Evolutionary conservation across 495 filamentous ascomycete species (phyloP), one percentile per base, ranked within the genome.

Genomic region (Penicillium pulvis): DNA sequence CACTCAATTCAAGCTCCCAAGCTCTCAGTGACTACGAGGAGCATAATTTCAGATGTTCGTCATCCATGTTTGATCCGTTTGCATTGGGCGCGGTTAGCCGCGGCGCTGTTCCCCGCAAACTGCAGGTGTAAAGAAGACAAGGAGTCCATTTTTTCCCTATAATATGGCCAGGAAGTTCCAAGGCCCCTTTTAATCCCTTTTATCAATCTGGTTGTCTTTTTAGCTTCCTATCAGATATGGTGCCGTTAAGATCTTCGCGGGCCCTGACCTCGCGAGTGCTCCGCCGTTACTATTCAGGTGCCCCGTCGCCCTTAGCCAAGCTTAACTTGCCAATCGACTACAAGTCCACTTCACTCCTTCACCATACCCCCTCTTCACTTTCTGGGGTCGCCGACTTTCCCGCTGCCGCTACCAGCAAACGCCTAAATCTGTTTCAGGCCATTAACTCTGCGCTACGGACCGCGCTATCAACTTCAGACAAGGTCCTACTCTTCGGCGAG

Each of bases 401-500:
- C 28, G 83, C 82, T 65, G 82, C 82, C 42, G 83, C 88, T 2
- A 82, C 83, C 14, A 91, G 89, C 17, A 92, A 90, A 63, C 85
- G 90, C 42, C 85, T 96, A 80, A 98, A 97, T 72, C 81, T 95
- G 52, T 97, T 53, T 24, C 51, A 53, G 69, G 88, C 94, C 23
- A 86, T 98, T 76, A 97, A 97, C 73, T 85, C 91, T 66, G 93
- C 93, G 14, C 78, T 98, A 11, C 81, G 88, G 31, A 88, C 85
- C 42, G 89, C 94, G 33, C 81, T 98, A n/a, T 81, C 87, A 12
- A 83, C 87, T 16, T 93, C 96, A 61, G 90, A 93, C 56, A 87
- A 87, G 20, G 91, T 95, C 24, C 77, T 97, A 43, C 83, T 98
- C 33, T 98, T 98, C 60, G 94, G 94, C 46, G 94, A 98, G 77